Evolutionary conservation across 768 basidiomycete genomes (phyloP), one percentile per base, ranked within the genome.

Genomic region (Boletus barrowsii): DNA sequence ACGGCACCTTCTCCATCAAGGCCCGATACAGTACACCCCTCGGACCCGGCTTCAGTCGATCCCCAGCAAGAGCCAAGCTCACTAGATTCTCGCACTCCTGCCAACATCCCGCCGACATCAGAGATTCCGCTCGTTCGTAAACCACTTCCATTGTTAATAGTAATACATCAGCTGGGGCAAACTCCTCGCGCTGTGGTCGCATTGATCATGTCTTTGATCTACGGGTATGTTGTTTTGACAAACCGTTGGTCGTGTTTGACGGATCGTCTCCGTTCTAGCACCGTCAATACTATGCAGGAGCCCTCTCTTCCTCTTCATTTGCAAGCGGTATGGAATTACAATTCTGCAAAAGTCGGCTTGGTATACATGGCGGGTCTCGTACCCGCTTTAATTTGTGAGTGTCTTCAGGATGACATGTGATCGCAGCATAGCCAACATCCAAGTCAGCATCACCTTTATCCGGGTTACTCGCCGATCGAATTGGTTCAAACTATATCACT

Each of bases 321-420:
- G 35, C 77, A 81, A 56, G 62, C 62, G 11, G 56, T 76, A 8
- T 86, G 83, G 79, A 66, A 67, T 5, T 74, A 80, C 39, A 57
- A 75, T 50, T 74, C 83, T 0, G 65, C n/a, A 67, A 70, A 55
- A 64, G 83, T 87, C 10, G 88, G 88, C 9, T 60, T 89, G n/a
- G 77, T 87, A 15, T 85, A 84, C 64, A 71, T 90, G 53, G 86
- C 82, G 9, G 77, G 79, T 10, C 79, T 86, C 24, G 68, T 86
- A 8, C 88, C 87, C 1, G 80, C 83, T 0, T 63, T 90, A 17
- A 70, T 88, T 51, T 87, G 88, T 87, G 61, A 54, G 82, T 62
- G 30, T 48, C 22, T 42, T 37, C n/a, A 15, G 40, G 20, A n/a
- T 49, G 18, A n/a, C n/a, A 11, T 7, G 3, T 13, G 14, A 8